Base-by-base conservation (phyloP, 441 rosid species). In the Corymbia citriodora region DNA sequence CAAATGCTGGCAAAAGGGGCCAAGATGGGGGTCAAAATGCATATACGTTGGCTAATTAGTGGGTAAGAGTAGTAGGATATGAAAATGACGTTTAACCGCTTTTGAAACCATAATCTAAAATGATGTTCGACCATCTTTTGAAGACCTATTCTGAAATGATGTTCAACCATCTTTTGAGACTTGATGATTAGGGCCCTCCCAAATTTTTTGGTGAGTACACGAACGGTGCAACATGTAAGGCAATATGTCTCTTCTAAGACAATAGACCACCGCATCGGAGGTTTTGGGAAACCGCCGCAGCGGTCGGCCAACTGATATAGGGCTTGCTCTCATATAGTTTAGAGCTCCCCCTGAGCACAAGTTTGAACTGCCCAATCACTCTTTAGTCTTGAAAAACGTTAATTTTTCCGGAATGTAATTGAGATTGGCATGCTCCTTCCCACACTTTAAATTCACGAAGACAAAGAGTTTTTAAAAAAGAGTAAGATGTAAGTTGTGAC, bases 231-330 rank as follows among this genome's bases (percentile, higher is more conserved):
- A 72, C 27, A 19, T 12, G 9, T 18, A 36, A 72, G 48, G 82
- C 23, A 19, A 72, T 36, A 36, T 36, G 10, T 72, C 4, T 33
- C 49, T 36, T 36, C 48, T 19, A 19, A 36, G 49, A 72, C 1
- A 1, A 72, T 1, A 25, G 36, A 33, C 82, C 82, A 33, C 8
- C 3, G 10, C 21, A n/a, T 31, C 21, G 40, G 74, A 68, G 19
- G 74, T n/a, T 68, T 3, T 4, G 0, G 0, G 21, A 68, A 68
- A 31, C 21, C 8, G 2, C 12, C 12, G 21, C 14, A 15, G 27
- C 49, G 7, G 45, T 72, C 27, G 2, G 25, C 36, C 82, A 33
- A 72, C 27, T 36, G 48, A 18, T 72, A 33, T 3, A 19, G 49
- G 82, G 27, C 2, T 72, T 72, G 82, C 82, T 72, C 82, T 72